Base-by-base conservation (phyloP, 1,284 basidiomycete genomes). In the Moniliella sp. region DNA sequence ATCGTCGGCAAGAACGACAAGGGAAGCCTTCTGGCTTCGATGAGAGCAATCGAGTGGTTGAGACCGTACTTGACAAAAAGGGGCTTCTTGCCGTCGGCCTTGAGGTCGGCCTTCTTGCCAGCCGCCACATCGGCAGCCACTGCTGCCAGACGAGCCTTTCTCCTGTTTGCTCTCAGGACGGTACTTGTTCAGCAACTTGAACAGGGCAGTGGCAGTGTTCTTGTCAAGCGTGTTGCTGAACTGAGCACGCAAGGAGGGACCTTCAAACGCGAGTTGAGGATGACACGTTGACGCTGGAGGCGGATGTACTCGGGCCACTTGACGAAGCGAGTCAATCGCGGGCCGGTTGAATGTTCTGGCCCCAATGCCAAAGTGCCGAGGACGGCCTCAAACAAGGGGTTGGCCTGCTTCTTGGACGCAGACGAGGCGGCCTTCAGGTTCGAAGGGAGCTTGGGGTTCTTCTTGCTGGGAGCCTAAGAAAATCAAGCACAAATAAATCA, bases 221-320 rank as follows among this genome's bases (percentile, higher is more conserved):
- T 93, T 94, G 75, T 97, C 88, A 55, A 97, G 71, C 29, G 84
- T 88, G 70, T 94, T 80, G 36, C 77, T 74, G 73, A 97, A 94
- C 67, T 97, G 88, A 34, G 83, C 81, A 57, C 94, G 91, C 54
- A 86, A 34, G 88, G 88, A 55, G 88, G 88, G 21, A 93, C 84
- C 75, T 97, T 97, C 55, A 97, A 71, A 59, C 88, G 83, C 69
- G 94, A 84, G 74, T 81, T 70, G 46, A 97, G 78, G 67, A 97
- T 91, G 60, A 94, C 83, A 70, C 88, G 91, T 67, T 94, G 86
- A 64, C 88, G 77, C 65, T 97, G 88, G 41, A 94, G 78, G 62
- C 83, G 82, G 52, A 97, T 76, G 62, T 97, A 97, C 69, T 88
- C 83, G 50, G 88, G 88, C 88, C 88, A 97, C 68, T 93, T 94